These are phyloP conservation scores for Solanum paucissectum DNA, from an alignment of 257 asterid genomes.

Conservation along the genomic window DNA sequence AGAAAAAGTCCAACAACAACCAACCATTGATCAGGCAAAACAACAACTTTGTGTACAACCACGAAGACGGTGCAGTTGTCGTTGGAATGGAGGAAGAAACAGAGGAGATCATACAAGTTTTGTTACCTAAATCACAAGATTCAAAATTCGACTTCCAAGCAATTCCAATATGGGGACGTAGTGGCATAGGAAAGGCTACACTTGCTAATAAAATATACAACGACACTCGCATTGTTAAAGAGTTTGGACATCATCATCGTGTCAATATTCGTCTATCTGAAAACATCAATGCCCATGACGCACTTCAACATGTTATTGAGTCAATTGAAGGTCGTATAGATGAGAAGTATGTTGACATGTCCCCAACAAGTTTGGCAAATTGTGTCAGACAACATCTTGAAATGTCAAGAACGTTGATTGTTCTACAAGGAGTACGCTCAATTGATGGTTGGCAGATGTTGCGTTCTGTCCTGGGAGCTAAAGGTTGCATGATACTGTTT, in stretches of 20 bases:
- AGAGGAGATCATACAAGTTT: background rate
- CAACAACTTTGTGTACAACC: background rate
- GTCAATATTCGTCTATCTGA: background rate
- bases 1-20: background rate
- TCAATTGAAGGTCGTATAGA: too few species aligned
- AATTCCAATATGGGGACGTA: background rate
- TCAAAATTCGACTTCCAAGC: background rate
- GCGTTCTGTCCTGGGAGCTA: background rate
- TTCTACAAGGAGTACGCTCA: background rate
- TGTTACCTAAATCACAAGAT: background rate
- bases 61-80: background rate
- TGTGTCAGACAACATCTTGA: background rate
- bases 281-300: background rate
- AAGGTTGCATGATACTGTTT: background rate
- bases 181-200: background rate
- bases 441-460: background rate
- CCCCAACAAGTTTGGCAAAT: background rate
- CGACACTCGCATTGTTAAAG: background rate
- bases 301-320: background rate
- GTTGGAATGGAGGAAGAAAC: background rate
- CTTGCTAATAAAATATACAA: background rate
- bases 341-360: background rate
- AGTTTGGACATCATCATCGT: background rate
- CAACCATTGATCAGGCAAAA: background rate
- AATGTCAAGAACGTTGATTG: background rate